Evolutionary conservation across 495 filamentous ascomycete species (phyloP), one percentile per base, ranked within the genome.

Genomic region (Hypoxylon fragiforme): DNA sequence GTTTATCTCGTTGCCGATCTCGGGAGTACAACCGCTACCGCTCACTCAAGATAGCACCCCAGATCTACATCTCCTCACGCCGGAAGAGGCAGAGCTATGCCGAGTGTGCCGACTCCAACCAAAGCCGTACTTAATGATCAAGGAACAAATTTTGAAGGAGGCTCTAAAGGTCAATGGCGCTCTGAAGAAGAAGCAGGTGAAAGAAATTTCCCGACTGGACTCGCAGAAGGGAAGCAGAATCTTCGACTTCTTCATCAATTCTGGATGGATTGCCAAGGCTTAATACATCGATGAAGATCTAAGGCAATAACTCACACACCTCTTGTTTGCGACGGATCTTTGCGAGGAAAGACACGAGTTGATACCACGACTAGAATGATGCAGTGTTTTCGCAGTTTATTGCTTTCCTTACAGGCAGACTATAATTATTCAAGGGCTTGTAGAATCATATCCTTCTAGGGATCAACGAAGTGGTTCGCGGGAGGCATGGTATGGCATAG

Each of bases 71-170:
- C 80, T 99, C 1, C 72, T 97, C n/a, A 88, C 87, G 0, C 77
- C 81, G 3, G 91, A 94, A 43, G 95, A 97, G 69, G 74, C 78
- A 1, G 88, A 96, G 63, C 72, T 99, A 2, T 97, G 95, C 72
- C 85, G 85, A 54, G 81, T 84, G 39, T 76, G 95, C 3, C 82
- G 89, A 22, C 70, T 97, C 26, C 85, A 90, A 69, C 95, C 94
- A 1, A 97, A 97, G 70, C 89, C 95, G 1, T 99, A 96, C 66
- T 65, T 96, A 26, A 88, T 89, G 59, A 91, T 99, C 70, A 97
- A 97, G 70, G 91, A 96, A 64, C 82, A 85, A 20, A 70, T 96
- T 28, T 69, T 97, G 37, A 89, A 88, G 64, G 91, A 97, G 65
- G 89, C 92, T 0, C 82, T 95, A 73, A 92, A 91, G 70, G 82